Evolutionary conservation across 2,329 filamentous ascomycete species (phyloP).

Genomic region (Hymenoscyphus albidus): DNA sequence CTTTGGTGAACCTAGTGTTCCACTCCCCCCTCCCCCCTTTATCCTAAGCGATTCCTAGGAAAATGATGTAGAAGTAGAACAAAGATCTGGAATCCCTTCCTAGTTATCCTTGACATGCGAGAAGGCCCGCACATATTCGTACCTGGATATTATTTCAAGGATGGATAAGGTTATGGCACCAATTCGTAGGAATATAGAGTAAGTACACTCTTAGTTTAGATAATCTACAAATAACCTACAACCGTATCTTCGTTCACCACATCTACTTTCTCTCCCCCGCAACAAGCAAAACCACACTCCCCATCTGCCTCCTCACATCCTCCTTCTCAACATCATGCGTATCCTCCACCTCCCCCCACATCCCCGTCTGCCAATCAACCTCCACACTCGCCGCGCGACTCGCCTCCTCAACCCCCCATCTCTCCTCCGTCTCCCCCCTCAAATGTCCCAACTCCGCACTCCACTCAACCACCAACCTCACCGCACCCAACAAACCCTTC

Average conservation of each 20-base stretch:
- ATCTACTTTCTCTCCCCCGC: slow-evolving; percentile 44
- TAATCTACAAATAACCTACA: background rate
- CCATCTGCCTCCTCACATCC: slow-evolving; percentile 81
- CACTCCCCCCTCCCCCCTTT: too few relatives aligned
- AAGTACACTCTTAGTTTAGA: background rate
- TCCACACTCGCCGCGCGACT: slow-evolving; percentile 75
- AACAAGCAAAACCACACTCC: slow-evolving; percentile 79
- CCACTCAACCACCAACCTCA: slow-evolving; percentile 80
- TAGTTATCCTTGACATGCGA: too few relatives aligned
- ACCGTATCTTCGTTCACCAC: background rate
- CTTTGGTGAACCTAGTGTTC: too few relatives aligned
- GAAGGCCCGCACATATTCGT: too few relatives aligned
- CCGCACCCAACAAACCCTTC: slow-evolving; percentile 79
- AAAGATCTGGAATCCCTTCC: too few relatives aligned
- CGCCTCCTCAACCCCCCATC: slow-evolving; percentile 80
- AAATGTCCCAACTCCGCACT: slow-evolving; percentile 64
- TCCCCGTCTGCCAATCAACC: slow-evolving; percentile 81
- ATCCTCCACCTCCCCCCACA: slow-evolving; percentile 95
- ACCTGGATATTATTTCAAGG: too few relatives aligned
- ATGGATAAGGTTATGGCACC: too few relatives aligned
- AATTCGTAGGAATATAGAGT: too few relatives aligned
- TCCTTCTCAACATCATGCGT: slow-evolving; percentile 95
- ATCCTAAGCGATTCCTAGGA: too few relatives aligned
- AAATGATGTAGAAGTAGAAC: too few relatives aligned
- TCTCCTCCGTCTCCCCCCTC: slow-evolving; percentile 36